Evolutionary conservation across 495 filamentous ascomycete genomes (phyloP).

Genomic region (Daldinia grandis): DNA sequence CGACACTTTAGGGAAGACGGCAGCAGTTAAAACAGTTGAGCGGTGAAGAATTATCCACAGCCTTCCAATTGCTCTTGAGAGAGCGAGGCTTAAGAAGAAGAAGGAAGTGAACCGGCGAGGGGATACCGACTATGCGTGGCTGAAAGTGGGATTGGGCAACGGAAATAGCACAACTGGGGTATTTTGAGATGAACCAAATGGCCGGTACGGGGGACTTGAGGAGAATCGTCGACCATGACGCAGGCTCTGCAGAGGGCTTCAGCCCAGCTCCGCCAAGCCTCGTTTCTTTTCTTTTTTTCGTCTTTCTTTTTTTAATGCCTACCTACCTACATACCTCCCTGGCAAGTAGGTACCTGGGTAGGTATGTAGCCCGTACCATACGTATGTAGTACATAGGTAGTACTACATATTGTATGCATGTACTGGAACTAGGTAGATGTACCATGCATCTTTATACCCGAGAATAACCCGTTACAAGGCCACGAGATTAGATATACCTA

Average conservation of each 20-base stretch:
- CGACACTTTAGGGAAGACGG: conserved; percentile 30
- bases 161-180: conserved; percentile 44
- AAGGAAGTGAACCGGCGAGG: conserved; percentile 31
- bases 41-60: conserved; percentile 48
- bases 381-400: background rate
- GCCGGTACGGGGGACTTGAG: conserved; percentile 37
- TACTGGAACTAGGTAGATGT: background rate
- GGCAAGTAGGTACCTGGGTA: too few relatives aligned
- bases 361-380: conserved; percentile 5
- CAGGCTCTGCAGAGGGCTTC: conserved; percentile 42
- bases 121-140: conserved; percentile 21
- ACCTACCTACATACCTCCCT: too few relatives aligned
- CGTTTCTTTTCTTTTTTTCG: conserved; percentile 1
- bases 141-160: conserved; percentile 36
- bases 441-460: conserved; percentile 15
- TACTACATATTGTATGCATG: background rate
- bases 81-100: conserved; percentile 24
- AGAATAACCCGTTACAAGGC: conserved; percentile 27
- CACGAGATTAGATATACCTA: conserved; percentile 17
- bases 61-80: conserved; percentile 12
- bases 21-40: conserved; percentile 37
- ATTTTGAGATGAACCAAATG: conserved; percentile 41
- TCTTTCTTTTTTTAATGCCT: background rate
- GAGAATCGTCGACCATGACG: conserved; percentile 44
- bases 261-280: conserved; percentile 38